Percentiles rank a stretch among this genome's conserved stretches.
These are phyloP conservation scores for Vitis hybrid DNA, from an alignment of 177 flowering plant species.

Conservation along the genomic window DNA sequence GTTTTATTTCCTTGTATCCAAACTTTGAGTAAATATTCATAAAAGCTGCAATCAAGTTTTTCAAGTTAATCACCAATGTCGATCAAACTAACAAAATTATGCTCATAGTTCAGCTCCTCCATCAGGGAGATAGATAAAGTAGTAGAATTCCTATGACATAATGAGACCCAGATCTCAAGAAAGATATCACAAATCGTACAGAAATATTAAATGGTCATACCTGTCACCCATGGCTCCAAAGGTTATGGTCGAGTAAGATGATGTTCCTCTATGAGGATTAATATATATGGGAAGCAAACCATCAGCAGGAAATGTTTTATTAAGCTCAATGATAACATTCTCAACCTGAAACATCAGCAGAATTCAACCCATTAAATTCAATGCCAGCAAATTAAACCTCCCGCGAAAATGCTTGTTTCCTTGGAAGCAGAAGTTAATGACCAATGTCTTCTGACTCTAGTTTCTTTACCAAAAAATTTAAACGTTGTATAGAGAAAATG, in stretches of 20 bases:
- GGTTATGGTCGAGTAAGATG: constrained; percentile 74
- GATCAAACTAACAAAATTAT: neutral
- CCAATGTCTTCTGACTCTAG: neutral
- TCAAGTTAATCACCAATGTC: constrained; percentile 7
- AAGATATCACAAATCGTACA: neutral
- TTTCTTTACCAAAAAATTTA: neutral
- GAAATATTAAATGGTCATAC: constrained; percentile 28
- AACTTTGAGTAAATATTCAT: constrained; percentile 92
- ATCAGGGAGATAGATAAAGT: neutral
- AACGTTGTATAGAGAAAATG: neutral
- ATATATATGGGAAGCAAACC: constrained; percentile 93
- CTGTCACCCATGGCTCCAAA: constrained; percentile 99
- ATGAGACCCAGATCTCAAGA: neutral
- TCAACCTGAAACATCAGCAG: constrained; percentile 64
- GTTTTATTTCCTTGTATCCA: constrained; percentile 99
- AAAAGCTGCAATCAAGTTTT: constrained; percentile 67
- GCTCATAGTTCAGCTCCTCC: neutral
- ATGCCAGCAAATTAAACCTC: neutral
- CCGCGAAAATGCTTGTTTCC: too few species aligned
- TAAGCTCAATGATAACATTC: constrained; percentile 63
- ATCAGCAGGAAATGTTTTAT: constrained; percentile 79
- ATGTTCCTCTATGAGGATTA: constrained; percentile 66
- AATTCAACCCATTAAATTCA: constrained; percentile 4
- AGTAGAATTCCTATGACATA: neutral
- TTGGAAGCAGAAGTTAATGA: too few species aligned